Base-by-base conservation (phyloP, 1,284 basidiomycete genomes). In the Ustilago vetiveriae region DNA sequence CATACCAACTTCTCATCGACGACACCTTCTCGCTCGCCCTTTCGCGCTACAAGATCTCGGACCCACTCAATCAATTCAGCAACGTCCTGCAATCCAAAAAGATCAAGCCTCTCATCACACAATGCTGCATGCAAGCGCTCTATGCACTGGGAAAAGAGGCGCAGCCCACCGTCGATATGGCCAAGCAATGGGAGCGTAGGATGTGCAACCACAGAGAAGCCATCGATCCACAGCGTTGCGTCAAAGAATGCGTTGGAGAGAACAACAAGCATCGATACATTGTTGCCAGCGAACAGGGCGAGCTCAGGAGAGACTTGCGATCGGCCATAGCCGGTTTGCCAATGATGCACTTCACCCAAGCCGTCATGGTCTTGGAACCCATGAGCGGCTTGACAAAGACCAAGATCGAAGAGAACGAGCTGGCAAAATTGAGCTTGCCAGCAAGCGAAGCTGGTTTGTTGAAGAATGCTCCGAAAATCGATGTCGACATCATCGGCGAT, bases 121-220 rank as follows among this genome's bases (percentile, higher is more conserved):
- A 82, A 42, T 82, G 80, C 50, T 72, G 74, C 64, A 82, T 82
- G 70, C 72, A 55, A 2, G 71, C 79, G 22, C 71, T 82, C 16
- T 82, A 82, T 40, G 43, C 72, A 35, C 51, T 62, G 16, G 74
- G 67, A 30, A 71, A 54, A 37, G 58, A 57, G 37, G 40, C 40
- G 3, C 60, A 55, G 24, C 22, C 35, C 14, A 68, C 54, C 19
- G 89, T 92, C 0, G 90, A 95, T 78, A 85, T 96, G 38, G 94
- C 95, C 1, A 98, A 98, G 83, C 87, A 85, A 1, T 96, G 94
- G 77, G 95, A 98, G 84, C 86, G 95, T 48, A 83, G 95, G 64
- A 92, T 91, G 83, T 98, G 95, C 82, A 98, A 98, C 81, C 95
- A 98, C 80, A 86, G 89, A 65, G 90, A 92, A 78, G 85, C 85